Evolutionary conservation across 176 grass and related monocot genomes (phyloP).

Genomic region (Dendrocalamus sinicus): DNA sequence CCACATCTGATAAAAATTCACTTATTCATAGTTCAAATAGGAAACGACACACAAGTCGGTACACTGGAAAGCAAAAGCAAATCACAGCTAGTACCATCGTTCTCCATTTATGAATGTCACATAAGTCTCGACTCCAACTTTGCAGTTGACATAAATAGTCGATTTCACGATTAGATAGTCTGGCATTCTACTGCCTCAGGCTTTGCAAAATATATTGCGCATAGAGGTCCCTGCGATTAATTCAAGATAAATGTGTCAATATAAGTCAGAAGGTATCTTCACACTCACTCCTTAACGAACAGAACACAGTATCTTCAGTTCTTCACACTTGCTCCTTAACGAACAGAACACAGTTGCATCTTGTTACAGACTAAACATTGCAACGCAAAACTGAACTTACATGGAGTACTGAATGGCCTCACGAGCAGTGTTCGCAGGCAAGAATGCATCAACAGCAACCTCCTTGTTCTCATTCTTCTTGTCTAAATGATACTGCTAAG

Average conservation of each 20-base stretch:
- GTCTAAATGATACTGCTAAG: slow-evolving; percentile 49
- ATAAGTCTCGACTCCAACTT: slow-evolving; percentile 12
- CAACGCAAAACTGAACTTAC: slow-evolving; percentile 39
- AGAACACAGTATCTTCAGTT: not conserved
- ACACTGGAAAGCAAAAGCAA: not conserved
- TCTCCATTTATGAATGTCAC: not conserved
- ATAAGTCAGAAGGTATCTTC: not conserved
- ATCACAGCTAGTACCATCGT: slow-evolving; percentile 3
- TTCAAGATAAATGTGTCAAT: not conserved
- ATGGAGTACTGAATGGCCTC: slow-evolving; percentile 78
- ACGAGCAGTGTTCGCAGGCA: slow-evolving; percentile 53
- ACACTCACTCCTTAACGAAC: not conserved
- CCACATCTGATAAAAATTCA: not conserved
- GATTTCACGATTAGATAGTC: not conserved
- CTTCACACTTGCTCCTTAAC: not conserved
- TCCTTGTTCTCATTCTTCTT: slow-evolving; percentile 85
- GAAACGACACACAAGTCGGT: not conserved
- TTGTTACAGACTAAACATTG: not conserved
- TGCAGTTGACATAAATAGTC: not conserved
- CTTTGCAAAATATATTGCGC: slow-evolving; percentile 65
- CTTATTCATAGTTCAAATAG: slow-evolving; percentile 25
- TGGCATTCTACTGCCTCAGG: slow-evolving; percentile 49
- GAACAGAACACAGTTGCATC: not conserved
- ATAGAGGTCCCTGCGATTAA: slow-evolving; percentile 57
- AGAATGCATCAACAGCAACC: slow-evolving; percentile 67